Evolutionary conservation across 176 grass and related monocot genomes (phyloP).

Genomic region (Oryza punctata): DNA sequence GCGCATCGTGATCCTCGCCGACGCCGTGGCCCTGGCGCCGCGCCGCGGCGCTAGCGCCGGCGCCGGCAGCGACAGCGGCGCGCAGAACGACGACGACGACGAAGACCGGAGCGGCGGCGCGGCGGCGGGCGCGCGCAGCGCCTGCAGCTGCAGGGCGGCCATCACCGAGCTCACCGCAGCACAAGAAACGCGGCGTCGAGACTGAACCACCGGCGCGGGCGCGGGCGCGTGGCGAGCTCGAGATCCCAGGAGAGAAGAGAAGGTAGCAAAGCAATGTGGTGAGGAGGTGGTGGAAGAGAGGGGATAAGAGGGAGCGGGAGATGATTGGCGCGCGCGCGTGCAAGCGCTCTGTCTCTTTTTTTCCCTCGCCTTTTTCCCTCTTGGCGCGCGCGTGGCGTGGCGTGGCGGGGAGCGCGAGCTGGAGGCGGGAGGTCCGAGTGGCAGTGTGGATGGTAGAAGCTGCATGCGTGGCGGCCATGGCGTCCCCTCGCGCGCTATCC

Average conservation of each 20-base stretch:
- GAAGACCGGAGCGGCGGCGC: conserved; percentile 44
- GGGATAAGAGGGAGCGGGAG: conserved; percentile 47
- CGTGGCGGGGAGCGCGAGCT: no score
- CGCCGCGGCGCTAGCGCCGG: conserved; percentile 37
- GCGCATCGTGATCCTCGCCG: conserved; percentile 66
- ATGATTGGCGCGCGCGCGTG: conserved; percentile 15
- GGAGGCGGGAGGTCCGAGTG: not conserved
- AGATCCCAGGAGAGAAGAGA: not conserved
- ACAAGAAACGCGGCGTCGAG: no score
- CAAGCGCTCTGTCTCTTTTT: not conserved
- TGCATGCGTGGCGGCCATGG: conserved; percentile 62
- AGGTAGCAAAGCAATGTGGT: not conserved
- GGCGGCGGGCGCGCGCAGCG: conserved; percentile 23
- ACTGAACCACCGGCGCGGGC: no score
- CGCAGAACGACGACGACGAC: conserved; percentile 40
- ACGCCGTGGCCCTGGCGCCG: not conserved
- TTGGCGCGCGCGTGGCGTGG: not conserved
- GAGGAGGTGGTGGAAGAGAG: not conserved
- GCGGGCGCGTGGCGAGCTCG: not conserved
- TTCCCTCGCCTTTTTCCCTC: not conserved
- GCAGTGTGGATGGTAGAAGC: not conserved
- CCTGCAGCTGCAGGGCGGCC: conserved; percentile 58
- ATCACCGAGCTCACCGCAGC: conserved; percentile 32
- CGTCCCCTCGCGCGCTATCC: conserved; percentile 68
- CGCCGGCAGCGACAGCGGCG: conserved; percentile 38